Base-by-base conservation (phyloP, 805 yeast species). In the Candida dajiaensis region DNA sequence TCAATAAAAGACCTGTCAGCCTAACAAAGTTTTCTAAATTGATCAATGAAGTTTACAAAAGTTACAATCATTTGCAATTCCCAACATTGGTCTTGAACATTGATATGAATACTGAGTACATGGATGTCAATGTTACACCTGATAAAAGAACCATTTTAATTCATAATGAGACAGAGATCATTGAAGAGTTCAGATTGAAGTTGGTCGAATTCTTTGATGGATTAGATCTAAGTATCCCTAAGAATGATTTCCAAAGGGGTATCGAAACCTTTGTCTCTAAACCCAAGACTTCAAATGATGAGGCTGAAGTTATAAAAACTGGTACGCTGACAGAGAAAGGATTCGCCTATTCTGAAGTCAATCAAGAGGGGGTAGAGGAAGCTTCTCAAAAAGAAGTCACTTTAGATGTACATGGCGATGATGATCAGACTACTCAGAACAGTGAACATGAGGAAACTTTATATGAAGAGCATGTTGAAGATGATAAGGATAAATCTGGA, bases 71-170 rank as follows among this genome's bases (percentile, higher is more conserved):
- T 55, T 69, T 81, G 4, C 97, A 89, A 57, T 74, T 61, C 44
- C 98, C 98, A 0, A 77, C 80, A 11, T 70, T 85, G 42, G 70
- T 89, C 2, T 55, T 88, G 3, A 73, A 94, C 62, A 53, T 94
- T 19, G 56, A 58, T 13, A 59, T 88, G 6, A 72, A 76, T 37
- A 71, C 85, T 0, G 55, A 59, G 22, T 67, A 70, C 35, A 50
- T 83, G n/a, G 99, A 94, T 65, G 73, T 94, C 18, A 94, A 94
- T 63, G 85, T 94, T 1, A 83, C 96, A 0, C 98, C 99, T 0
- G 97, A 94, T 62, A 94, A 94, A 61, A 71, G 92, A 44, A 77
- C 80, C 2, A 72, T 90, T 2, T 59, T 86, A 56, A 59, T 89
- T 2, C 89, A 83, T 48, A 71, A 80, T 50, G 97, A 90, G 62